Conservation (phyloP, 257 asterid species). For the Handroanthus guayacan region DNA sequence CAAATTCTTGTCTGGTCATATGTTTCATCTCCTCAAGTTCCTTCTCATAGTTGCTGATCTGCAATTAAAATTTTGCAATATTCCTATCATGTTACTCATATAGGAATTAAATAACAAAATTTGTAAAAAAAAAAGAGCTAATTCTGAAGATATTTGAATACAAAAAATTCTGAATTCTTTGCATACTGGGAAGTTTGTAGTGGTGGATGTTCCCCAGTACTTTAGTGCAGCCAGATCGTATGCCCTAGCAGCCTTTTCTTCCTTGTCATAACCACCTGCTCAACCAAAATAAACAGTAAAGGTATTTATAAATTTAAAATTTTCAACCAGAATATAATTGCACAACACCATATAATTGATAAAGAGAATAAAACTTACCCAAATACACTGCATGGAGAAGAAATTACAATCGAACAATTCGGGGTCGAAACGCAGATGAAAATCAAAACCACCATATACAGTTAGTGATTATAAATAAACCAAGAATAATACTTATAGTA, state of each 20-base stretch:
- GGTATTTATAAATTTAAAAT: neutral
- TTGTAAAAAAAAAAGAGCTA: too few relatives aligned
- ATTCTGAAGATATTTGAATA: too few relatives aligned
- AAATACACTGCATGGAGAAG: conserved; percentile 61
- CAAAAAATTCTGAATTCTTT: neutral
- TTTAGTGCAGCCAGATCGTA: conserved; percentile 92
- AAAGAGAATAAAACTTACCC: conserved; percentile 52
- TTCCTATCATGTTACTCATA: too few relatives aligned
- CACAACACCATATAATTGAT: neutral
- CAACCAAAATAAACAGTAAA: neutral
- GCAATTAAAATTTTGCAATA: conserved; percentile 6
- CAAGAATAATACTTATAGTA: neutral
- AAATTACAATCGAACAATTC: conserved; percentile 29
- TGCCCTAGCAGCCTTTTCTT: conserved; percentile 96
- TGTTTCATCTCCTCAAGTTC: conserved; percentile 92
- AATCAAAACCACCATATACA: neutral
- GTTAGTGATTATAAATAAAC: conserved; percentile 1
- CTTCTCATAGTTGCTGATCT: conserved; percentile 92
- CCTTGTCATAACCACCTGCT: conserved; percentile 95
- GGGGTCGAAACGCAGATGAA: neutral
- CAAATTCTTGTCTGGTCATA: conserved; percentile 97
- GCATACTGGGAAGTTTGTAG: conserved; percentile 86
- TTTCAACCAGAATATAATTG: neutral
- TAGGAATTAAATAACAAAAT: too few relatives aligned
- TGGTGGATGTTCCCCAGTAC: conserved; percentile 96